Conservation (phyloP, 2,329 filamentous ascomycete genomes). For the Cyanodermella asteris region DNA sequence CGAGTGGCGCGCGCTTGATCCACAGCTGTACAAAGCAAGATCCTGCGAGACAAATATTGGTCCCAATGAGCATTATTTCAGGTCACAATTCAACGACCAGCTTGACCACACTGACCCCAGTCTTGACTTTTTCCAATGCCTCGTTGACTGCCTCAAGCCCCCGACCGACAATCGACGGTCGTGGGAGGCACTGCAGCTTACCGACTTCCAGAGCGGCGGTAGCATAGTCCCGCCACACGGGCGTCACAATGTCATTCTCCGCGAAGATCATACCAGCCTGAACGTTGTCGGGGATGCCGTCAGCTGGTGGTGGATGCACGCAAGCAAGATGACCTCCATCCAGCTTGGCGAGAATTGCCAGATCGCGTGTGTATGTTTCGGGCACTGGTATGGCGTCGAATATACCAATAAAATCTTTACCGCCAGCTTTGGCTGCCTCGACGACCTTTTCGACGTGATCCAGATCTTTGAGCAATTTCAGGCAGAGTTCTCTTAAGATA, state of each 20-base stretch:
- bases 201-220: constrained; percentile 9
- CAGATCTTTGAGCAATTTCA: too few relatives aligned
- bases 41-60: too few relatives aligned
- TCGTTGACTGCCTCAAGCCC: constrained; percentile 10
- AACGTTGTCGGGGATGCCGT: constrained; percentile 12
- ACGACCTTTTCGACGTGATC: constrained; percentile 9
- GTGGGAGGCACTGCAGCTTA: constrained; percentile 9
- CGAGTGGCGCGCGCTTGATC: too few relatives aligned
- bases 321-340: constrained; percentile 16
- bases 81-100: constrained; percentile 10
- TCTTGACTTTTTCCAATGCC: constrained; percentile 8
- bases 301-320: constrained; percentile 14
- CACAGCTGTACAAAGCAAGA: too few relatives aligned
- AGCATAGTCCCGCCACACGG: constrained; percentile 10
- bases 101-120: constrained; percentile 12
- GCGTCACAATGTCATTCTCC: constrained; percentile 10
- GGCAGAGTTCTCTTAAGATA: too few relatives aligned
- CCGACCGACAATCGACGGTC: constrained; percentile 9
- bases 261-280: constrained; percentile 15
- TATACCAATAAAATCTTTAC: constrained; percentile 10
- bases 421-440: constrained; percentile 4
- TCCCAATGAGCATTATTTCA: too few relatives aligned
- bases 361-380: constrained; percentile 9
- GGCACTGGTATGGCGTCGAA: constrained; percentile 10
- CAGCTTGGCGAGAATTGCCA: constrained; percentile 10